These are phyloP conservation scores for Fraxinus anomala DNA, from an alignment of 257 asterid species.

Conservation along the genomic window DNA sequence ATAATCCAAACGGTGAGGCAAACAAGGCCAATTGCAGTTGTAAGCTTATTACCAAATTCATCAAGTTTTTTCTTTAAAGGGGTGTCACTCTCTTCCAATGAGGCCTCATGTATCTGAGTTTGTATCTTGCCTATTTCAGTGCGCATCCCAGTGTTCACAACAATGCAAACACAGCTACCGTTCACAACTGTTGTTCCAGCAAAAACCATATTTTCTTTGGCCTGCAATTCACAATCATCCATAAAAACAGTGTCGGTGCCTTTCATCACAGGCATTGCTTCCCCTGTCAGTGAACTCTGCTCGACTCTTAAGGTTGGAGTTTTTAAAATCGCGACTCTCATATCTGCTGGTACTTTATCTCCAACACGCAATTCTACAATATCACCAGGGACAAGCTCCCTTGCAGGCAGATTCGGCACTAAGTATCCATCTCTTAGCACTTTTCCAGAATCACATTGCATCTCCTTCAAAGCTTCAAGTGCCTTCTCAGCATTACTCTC, in stretches of 20 bases:
- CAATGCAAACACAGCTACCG: conserved; percentile 59
- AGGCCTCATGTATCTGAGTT: conserved; percentile 66
- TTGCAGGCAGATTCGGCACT: conserved; percentile 56
- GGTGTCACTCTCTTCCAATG: conserved; percentile 59
- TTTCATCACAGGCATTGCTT: conserved; percentile 63
- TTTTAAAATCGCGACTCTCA: conserved; percentile 54
- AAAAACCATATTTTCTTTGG: conserved; percentile 69
- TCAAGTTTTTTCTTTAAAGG: conserved; percentile 71
- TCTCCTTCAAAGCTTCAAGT: conserved; percentile 66
- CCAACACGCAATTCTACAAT: conserved; percentile 71
- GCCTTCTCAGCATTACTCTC: conserved; percentile 74
- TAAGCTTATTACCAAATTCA: conserved; percentile 67
- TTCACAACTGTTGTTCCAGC: conserved; percentile 74
- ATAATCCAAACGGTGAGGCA: conserved; percentile 65
- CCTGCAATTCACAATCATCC: conserved; percentile 67
- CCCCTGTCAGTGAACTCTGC: conserved; percentile 73
- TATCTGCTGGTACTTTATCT: conserved; percentile 72
- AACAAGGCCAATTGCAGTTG: conserved; percentile 56
- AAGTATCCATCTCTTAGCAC: conserved; percentile 61
- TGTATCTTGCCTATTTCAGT: conserved; percentile 71
- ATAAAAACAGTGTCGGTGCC: conserved; percentile 34
- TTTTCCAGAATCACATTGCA: conserved; percentile 61
- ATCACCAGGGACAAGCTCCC: conserved; percentile 78
- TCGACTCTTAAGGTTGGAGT: conserved; percentile 65
- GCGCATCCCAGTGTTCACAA: conserved; percentile 56